A percentile compares a stretch with the other conserved stretches of the same genome.
Conservation (phyloP, 1,284 basidiomycete species). For the Leccinum subrobustum region DNA sequence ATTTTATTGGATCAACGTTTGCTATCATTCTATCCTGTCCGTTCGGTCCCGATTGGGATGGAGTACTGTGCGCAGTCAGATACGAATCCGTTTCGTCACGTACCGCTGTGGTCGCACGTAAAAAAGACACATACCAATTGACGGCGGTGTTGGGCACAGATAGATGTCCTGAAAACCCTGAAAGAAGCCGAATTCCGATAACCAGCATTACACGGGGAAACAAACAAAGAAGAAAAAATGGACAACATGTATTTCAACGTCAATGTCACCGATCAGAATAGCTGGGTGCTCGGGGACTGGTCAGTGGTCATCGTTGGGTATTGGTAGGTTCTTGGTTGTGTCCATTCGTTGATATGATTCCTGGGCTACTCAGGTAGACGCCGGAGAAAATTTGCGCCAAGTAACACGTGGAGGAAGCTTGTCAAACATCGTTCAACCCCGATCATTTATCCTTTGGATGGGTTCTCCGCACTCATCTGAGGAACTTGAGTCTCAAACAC, state of each 20-base stretch:
- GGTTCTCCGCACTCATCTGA: neutral
- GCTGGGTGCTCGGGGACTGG: neutral
- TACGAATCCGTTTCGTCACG: constrained; percentile 10
- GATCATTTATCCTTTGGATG: neutral
- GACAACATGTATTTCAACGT: neutral
- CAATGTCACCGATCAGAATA: constrained; percentile 1
- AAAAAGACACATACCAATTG: constrained; percentile 5
- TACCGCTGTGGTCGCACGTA: constrained; percentile 10
- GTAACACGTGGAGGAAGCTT: constrained; percentile 6
- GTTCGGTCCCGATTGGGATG: constrained; percentile 18
- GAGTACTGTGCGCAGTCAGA: neutral
- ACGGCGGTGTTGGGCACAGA: constrained; percentile 2
- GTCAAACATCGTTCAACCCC: neutral
- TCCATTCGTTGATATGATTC: neutral
- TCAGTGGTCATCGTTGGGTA: neutral
- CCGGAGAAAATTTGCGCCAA: neutral
- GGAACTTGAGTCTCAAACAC: neutral
- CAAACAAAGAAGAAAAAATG: neutral
- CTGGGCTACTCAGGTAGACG: neutral
- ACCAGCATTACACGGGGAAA: neutral
- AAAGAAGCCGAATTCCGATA: neutral
- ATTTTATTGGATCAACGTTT: constrained; percentile 18
- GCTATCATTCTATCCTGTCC: constrained; percentile 3
- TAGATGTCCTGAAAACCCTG: neutral
- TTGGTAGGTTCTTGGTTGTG: neutral